Conservation (phyloP, 495 filamentous ascomycete species). For the Penicillium macrosclerotiorum region DNA sequence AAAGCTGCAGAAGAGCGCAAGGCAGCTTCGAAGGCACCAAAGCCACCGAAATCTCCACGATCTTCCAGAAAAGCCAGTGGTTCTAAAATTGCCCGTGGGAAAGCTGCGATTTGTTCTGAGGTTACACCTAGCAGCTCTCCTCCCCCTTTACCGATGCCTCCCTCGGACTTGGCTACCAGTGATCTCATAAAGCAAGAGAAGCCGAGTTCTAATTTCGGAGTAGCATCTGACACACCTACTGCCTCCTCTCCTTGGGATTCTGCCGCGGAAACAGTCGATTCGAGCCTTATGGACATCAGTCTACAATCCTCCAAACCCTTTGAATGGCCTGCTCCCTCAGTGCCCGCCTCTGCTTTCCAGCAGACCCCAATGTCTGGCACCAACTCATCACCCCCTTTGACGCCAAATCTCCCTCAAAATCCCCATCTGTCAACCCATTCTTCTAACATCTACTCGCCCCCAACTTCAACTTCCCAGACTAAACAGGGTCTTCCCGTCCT, state of each 20-base stretch:
- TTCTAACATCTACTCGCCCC: conserved; percentile 27
- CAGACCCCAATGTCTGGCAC: no score
- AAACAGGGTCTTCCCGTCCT: conserved; percentile 51
- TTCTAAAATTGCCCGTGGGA: conserved; percentile 6
- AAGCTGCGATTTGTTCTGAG: not conserved
- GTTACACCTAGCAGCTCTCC: conserved; percentile 8
- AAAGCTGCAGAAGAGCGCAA: conserved; percentile 38
- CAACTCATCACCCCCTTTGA: conserved; percentile 11
- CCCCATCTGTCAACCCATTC: conserved; percentile 14
- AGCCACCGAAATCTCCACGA: conserved; percentile 22
- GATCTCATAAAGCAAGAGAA: conserved; percentile 5
- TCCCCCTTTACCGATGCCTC: conserved; percentile 4
- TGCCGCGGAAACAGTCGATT: not conserved
- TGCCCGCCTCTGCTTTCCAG: conserved; percentile 5
- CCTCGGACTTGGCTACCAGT: not conserved
- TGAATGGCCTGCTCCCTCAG: not conserved
- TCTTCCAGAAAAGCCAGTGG: conserved; percentile 21
- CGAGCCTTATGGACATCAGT: not conserved
- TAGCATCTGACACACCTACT: not conserved
- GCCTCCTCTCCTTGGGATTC: not conserved
- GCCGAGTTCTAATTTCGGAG: no score
- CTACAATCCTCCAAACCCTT: not conserved
- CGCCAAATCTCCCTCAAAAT: conserved; percentile 14
- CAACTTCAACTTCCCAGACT: conserved; percentile 31
- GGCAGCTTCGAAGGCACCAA: conserved; percentile 8